Conservation (phyloP, 805 yeast species). For the Candida fluviatilis region DNA sequence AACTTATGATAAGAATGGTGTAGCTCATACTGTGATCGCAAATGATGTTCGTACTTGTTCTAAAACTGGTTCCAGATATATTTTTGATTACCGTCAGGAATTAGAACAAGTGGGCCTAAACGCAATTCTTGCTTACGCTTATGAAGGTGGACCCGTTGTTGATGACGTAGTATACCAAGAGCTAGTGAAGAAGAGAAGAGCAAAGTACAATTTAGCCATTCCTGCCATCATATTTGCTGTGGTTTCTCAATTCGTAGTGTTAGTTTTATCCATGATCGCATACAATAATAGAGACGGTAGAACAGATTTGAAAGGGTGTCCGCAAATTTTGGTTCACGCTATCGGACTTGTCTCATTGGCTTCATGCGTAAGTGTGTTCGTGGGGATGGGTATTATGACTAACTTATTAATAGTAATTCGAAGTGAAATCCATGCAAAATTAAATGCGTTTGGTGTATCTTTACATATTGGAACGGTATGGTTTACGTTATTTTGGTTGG, state of each 20-base stretch:
- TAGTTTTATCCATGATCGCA: conserved; percentile 26
- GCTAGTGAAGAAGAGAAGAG: conserved; percentile 12
- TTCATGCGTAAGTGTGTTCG: conserved; percentile 23
- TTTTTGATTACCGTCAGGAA: conserved; percentile 44
- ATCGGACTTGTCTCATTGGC: conserved; percentile 34
- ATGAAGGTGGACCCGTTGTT: conserved; percentile 17
- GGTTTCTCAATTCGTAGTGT: conserved; percentile 23
- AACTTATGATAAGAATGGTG: conserved; percentile 10
- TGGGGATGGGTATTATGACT: conserved; percentile 28
- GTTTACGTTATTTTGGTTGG: conserved; percentile 39
- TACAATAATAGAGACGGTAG: conserved; percentile 34
- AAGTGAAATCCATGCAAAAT: conserved; percentile 21
- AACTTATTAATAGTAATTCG: conserved; percentile 20
- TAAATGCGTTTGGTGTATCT: conserved; percentile 45
- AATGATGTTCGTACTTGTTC: conserved; percentile 23
- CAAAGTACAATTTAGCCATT: conserved; percentile 17
- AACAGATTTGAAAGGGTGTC: conserved; percentile 26
- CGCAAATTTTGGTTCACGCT: conserved; percentile 29
- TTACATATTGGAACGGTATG: conserved; percentile 40
- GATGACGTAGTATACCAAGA: conserved; percentile 10
- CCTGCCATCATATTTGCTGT: conserved; percentile 25
- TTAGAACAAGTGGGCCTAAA: conserved; percentile 37
- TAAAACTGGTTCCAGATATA: conserved; percentile 13
- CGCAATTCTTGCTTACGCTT: conserved; percentile 48
- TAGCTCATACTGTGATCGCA: conserved; percentile 9